Evolutionary conservation across 495 filamentous ascomycete genomes (phyloP), one percentile per base, ranked within the genome.

Genomic region (Aspergillus carlsbadensis): DNA sequence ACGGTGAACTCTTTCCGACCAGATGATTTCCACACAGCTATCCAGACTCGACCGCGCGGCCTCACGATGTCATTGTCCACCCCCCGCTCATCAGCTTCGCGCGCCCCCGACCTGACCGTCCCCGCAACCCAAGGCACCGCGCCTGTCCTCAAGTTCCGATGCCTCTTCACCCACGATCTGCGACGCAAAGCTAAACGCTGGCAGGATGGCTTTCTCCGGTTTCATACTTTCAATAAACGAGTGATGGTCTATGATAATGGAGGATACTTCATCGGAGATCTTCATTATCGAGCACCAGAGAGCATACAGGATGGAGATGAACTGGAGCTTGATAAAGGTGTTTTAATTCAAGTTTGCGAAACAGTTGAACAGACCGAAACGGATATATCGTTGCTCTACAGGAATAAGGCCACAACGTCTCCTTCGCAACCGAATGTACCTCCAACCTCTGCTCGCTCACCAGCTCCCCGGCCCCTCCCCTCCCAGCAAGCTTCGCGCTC

Each of bases 141-240:
- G 2, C 78, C 82, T 0, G 88, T 96, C 22, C 72, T 87, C 61
- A 90, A 94, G 59, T 92, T 85, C 64, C 76, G 83, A 52, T 96
- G 92, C 62, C 84, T 97, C 18, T 97, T 88, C 70, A 96, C 89
- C 5, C 81, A 87, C 59, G 92, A 97, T 65, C 67, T 96, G 47
- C 84, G 86, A 8, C 82, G 88, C 47, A 97, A 97, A 70, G 84
- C 87, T 49, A 97, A 97, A 71, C 76, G 88, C 43, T 97, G 92
- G 92, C 89, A 93, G 61, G 92, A 97, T 87, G 92, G 92, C 39
- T 84, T 85, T 42, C 80, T 96, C 29, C 84, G 87, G 49, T 96
- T 85, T 65, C 92, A 97, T 67, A 88, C 89, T 2, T 95, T 95
- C 79, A 97, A 97, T 72, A 90, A 87, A 60, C 85, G 92, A 4